Base-by-base conservation (phyloP, 1,284 basidiomycete species). In the Coniferiporia sulphurascens region DNA sequence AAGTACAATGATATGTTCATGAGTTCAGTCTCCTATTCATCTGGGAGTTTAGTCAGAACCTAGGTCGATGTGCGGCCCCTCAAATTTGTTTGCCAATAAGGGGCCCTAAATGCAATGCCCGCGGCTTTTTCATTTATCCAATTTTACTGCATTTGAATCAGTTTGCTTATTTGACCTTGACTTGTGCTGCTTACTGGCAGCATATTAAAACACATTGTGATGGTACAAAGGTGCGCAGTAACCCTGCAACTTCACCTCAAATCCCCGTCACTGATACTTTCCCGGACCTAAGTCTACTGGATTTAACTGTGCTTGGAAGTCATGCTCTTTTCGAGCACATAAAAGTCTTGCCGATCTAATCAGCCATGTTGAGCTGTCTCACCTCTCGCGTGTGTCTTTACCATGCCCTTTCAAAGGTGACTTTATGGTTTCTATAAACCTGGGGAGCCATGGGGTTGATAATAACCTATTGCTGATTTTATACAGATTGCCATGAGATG, bases 351-450 rank as follows among this genome's bases (percentile, higher is more conserved):
- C 43, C 45, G 66, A 65, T 15, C 59, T 69, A n/a, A 43, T 56
- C 27, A 36, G 62, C n/a, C 68, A 69, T 35, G 46, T 68, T 7
- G 56, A 64, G 19, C 54, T 62, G 3, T 66, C 64, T 48, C 68
- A 69, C 52, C 46, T 67, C 53, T 59, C 62, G 7, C 56, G 65
- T 22, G 22, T 66, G 1, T 41, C 54, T 3, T 48, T 69, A 13
- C 64, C 65, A 51, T 69, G 68, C 43, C 68, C 67, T 5, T 41
- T 65, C 9, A 8, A 15, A 41, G 38, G 38, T 41, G 38, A 41
- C 15, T 41, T 41, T 8, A 41, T 15, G 38, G 3, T 41, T 41
- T 15, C 9, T 41, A 41, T 41, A 41, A 41, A 3, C 9, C 27
- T 5, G 27, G 27, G 27, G 38, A 41, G 15, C 9, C 38, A 41